phyloP scores from a whole-genome alignment of 1,284 basidiomycete genomes.

The Marasmius fiardii region DNA sequence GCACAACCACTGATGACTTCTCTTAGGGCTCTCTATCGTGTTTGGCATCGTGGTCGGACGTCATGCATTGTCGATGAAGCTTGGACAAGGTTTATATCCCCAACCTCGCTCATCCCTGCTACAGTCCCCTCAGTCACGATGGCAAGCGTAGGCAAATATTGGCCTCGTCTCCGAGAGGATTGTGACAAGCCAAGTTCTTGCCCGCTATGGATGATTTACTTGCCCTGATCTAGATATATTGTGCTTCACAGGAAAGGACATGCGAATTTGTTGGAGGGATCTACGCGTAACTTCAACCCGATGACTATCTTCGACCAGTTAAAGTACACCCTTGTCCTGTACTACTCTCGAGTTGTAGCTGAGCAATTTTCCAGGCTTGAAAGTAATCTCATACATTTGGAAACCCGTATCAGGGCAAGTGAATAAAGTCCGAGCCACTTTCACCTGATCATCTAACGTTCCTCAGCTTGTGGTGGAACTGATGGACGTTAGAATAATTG shows the following conservation, averaged over 20 bases:
- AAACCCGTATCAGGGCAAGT: conserved; percentile 58
- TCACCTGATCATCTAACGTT: conserved; percentile 8
- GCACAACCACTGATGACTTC: conserved; percentile 1
- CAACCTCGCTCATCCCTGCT: conserved; percentile 10
- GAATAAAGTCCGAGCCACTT: conserved; percentile 4
- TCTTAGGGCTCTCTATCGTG: conserved; percentile 52
- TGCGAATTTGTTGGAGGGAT: conserved; percentile 63
- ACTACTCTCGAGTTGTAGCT: background rate
- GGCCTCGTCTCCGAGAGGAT: no score
- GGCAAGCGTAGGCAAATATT: no score
- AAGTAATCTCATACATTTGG: conserved; percentile 58
- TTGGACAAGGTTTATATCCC: conserved; percentile 65
- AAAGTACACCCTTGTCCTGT: conserved; percentile 44
- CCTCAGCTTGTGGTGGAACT: conserved; percentile 64
- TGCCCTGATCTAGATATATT: conserved; percentile 50
- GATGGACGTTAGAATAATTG: conserved; percentile 69
- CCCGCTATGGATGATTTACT: no score
- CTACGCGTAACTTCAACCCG: conserved; percentile 66
- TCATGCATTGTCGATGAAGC: conserved; percentile 74
- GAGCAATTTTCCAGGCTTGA: conserved; percentile 43
- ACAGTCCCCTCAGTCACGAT: no score
- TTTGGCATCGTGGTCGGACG: conserved; percentile 63
- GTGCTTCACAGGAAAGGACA: conserved; percentile 70
- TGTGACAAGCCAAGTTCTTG: no score
- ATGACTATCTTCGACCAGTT: conserved; percentile 65